phyloP scores from a whole-genome alignment of 495 filamentous ascomycete genomes.

The Talaromyces stipitatus region DNA sequence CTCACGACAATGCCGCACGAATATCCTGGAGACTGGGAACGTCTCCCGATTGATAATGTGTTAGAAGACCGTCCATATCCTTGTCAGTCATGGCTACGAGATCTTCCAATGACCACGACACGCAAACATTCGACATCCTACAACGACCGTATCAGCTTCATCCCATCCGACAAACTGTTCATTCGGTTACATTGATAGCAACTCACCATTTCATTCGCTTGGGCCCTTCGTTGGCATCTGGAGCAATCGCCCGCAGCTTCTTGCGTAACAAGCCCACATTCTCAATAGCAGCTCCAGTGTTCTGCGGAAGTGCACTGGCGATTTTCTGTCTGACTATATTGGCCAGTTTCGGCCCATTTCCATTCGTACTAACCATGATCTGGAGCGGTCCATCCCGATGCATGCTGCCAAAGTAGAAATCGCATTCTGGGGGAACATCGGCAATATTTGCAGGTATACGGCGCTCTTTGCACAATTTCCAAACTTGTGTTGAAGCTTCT shows the following conservation, averaged over 20 bases:
- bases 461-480: constrained; percentile 80
- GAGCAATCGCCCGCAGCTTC: constrained; percentile 72
- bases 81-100: constrained; percentile 75
- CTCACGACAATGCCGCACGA: constrained; percentile 10
- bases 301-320: constrained; percentile 61
- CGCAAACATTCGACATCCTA: constrained; percentile 87
- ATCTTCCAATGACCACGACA: constrained; percentile 78
- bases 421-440: constrained; percentile 93
- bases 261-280: constrained; percentile 72
- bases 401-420: constrained; percentile 96
- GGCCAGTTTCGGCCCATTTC: constrained; percentile 88
- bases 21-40: constrained; percentile 35
- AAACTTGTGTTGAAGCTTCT: constrained; percentile 74
- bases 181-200: not conserved
- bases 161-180: not conserved
- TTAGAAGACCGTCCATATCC: constrained; percentile 73
- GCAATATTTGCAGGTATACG: constrained; percentile 91
- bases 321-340: constrained; percentile 81
- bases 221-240: constrained; percentile 61
- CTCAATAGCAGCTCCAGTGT: constrained; percentile 75
- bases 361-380: constrained; percentile 97
- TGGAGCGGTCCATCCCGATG: constrained; percentile 93
- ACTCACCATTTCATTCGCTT: constrained; percentile 87
- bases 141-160: not conserved
- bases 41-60: constrained; percentile 51